These are phyloP conservation scores for Calonectria pteridis DNA, from an alignment of 2,329 filamentous ascomycete species.

Conservation along the genomic window DNA sequence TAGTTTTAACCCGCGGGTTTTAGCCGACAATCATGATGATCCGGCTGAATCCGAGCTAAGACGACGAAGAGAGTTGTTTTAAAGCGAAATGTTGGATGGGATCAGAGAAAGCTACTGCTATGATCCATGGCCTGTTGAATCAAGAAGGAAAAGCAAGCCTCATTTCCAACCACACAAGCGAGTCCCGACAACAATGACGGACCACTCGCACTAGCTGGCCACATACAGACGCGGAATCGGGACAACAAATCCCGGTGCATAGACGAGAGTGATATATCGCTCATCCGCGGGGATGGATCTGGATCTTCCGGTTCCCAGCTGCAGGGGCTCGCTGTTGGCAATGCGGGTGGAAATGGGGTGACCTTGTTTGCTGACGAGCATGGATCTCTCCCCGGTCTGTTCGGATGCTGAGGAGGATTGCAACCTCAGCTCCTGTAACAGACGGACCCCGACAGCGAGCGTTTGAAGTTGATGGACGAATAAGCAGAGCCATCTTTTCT, in stretches of 20 bases:
- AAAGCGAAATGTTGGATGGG: background rate
- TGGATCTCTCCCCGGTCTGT: conserved; percentile 15
- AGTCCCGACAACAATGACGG: background rate
- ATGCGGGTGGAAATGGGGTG: background rate
- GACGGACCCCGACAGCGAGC: conserved; percentile 7
- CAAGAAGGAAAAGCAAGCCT: background rate
- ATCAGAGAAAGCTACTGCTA: background rate
- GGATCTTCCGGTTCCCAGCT: conserved; percentile 20
- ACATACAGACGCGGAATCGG: background rate
- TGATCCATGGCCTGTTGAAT: background rate
- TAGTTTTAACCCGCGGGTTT: background rate
- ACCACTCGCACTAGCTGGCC: background rate
- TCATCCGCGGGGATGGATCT: conserved; percentile 21
- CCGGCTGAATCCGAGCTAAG: background rate
- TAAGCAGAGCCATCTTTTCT: background rate
- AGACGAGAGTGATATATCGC: conserved; percentile 15
- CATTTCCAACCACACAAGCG: background rate
- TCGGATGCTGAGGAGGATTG: background rate
- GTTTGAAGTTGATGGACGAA: conserved; percentile 16
- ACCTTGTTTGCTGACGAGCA: conserved; percentile 15
- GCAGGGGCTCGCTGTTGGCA: conserved; percentile 2
- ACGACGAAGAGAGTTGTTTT: background rate
- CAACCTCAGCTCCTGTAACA: conserved; percentile 16
- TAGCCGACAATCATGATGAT: background rate
- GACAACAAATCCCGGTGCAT: background rate